Percentiles rank a stretch among this genome's conserved stretches.
These are phyloP conservation scores for Magnusiomyces ingens DNA, from an alignment of 1,139 yeast genomes.

Conservation along the genomic window DNA sequence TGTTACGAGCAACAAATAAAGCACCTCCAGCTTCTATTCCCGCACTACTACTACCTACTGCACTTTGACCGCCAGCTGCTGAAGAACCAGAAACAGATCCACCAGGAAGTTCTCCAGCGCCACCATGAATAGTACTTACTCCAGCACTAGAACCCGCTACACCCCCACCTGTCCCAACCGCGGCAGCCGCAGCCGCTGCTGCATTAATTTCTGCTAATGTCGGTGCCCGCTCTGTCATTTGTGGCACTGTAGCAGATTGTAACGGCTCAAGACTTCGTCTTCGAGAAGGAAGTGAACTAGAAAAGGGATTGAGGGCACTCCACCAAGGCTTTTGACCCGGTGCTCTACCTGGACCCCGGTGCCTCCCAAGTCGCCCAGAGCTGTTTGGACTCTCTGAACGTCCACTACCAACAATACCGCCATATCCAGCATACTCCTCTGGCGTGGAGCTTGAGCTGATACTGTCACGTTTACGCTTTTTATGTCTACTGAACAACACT, in stretches of 20 bases:
- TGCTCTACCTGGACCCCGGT: background rate
- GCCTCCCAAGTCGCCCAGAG: background rate
- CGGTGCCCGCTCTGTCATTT: background rate
- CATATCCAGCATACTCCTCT: constrained; percentile 6
- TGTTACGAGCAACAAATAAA: background rate
- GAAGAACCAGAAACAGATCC: no score
- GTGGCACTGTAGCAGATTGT: background rate
- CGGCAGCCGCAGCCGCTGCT: background rate
- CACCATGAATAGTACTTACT: no score
- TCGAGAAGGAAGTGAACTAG: background rate
- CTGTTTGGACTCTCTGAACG: constrained; percentile 5
- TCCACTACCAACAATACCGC: constrained; percentile 3
- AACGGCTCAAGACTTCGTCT: background rate
- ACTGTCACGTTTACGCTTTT: constrained; percentile 10
- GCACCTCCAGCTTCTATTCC: no score
- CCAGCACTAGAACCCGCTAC: background rate
- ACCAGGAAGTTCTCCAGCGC: no score
- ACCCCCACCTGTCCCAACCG: background rate
- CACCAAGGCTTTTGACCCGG: constrained; percentile 9
- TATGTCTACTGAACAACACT: constrained; percentile 17
- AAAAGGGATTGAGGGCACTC: constrained; percentile 4
- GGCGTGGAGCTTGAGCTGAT: background rate
- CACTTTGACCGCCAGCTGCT: no score
- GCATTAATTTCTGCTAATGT: background rate
- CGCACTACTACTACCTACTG: no score